A percentile compares a stretch with the other conserved stretches of the same genome.
phyloP scores from a whole-genome alignment of 2,329 filamentous ascomycete genomes.

The Eurotiales sp. region DNA sequence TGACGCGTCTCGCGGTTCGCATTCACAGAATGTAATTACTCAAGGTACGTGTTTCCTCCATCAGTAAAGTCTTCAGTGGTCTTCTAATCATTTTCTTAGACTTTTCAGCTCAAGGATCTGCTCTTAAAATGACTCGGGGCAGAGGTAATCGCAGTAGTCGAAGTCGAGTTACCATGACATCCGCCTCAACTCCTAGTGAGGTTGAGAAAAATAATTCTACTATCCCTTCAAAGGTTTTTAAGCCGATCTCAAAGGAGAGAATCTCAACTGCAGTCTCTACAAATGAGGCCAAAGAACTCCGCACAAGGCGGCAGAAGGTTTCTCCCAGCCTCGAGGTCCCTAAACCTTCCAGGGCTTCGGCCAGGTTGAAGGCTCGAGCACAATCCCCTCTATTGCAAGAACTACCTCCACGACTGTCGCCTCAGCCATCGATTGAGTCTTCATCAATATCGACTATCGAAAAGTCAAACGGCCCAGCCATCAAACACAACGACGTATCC shows the following conservation, averaged over 20 bases:
- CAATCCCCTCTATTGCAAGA: slow-evolving; percentile 16
- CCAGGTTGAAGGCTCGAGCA: slow-evolving; percentile 27
- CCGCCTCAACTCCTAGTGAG: background rate
- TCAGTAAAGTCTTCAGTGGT: background rate
- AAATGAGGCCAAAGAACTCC: slow-evolving; percentile 28
- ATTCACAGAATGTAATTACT: slow-evolving; percentile 1
- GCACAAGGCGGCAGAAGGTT: slow-evolving; percentile 28
- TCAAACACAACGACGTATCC: background rate
- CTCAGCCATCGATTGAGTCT: slow-evolving; percentile 2
- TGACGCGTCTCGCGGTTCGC: slow-evolving; percentile 20
- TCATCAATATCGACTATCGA: background rate
- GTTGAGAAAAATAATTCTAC: slow-evolving; percentile 11
- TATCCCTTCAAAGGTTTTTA: background rate
- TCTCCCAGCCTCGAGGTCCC: slow-evolving; percentile 29
- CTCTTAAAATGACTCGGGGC: background rate
- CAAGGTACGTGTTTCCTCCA: background rate
- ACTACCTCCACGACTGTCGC: slow-evolving; percentile 8
- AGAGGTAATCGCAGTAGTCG: slow-evolving; percentile 1
- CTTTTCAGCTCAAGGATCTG: background rate
- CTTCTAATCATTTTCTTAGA: slow-evolving; percentile 4
- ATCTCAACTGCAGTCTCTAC: background rate
- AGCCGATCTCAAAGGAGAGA: background rate
- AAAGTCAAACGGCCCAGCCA: background rate
- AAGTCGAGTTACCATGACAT: slow-evolving; percentile 1
- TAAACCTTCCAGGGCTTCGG: slow-evolving; percentile 32